phyloP scores from a whole-genome alignment of 306 rosid genomes.

The Ammopiptanthus mongolicus region DNA sequence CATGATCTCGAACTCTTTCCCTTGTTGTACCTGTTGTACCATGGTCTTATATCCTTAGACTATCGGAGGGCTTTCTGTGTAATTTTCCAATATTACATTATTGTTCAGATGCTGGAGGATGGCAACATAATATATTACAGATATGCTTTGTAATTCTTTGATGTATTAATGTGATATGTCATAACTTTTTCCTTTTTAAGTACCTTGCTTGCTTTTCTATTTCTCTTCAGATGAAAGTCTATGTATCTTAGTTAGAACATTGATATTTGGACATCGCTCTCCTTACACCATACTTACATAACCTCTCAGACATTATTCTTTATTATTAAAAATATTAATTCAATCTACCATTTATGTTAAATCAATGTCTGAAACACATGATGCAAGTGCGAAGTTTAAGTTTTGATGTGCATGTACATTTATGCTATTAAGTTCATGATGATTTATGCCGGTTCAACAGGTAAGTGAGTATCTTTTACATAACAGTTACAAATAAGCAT shows the following conservation, averaged over 20 bases:
- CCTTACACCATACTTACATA: not conserved
- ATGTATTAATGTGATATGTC: conserved; percentile 6
- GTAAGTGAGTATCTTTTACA: not conserved
- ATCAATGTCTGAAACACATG: not conserved
- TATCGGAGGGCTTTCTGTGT: conserved; percentile 15
- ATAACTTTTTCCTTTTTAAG: conserved; percentile 5
- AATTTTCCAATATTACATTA: conserved; percentile 4
- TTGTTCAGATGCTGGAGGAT: conserved; percentile 17
- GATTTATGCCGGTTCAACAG: not conserved
- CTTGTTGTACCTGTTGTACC: not conserved
- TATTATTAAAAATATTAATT: not conserved
- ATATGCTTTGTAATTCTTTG: conserved; percentile 7
- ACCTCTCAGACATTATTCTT: not conserved
- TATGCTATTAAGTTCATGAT: not conserved
- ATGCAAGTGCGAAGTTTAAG: not conserved
- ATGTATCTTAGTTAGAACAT: not conserved
- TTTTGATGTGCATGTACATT: not conserved
- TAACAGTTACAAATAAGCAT: not conserved
- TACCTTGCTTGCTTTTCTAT: not conserved
- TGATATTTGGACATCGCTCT: not conserved
- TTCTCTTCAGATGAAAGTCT: not conserved
- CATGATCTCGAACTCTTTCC: conserved; percentile 20
- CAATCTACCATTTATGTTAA: not conserved
- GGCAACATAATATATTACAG: conserved; percentile 15
- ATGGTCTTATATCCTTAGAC: conserved; percentile 18